phyloP scores from a whole-genome alignment of 495 filamentous ascomycete species.

The Geoglossum glabrum region DNA sequence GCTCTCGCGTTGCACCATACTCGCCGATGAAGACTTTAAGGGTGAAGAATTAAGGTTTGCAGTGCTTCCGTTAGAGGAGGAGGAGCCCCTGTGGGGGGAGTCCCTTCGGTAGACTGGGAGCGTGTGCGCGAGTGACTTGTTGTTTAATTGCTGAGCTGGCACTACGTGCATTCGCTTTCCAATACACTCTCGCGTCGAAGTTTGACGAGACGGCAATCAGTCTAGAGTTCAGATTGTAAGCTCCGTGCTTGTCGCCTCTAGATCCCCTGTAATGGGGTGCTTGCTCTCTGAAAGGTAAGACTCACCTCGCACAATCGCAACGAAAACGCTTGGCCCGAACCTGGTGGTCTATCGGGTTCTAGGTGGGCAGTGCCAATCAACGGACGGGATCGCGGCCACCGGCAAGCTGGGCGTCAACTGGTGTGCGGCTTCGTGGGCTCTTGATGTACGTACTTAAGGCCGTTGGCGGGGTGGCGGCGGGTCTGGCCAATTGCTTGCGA shows the following conservation, averaged over 20 bases:
- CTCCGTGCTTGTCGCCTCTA: background rate
- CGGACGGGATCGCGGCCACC: background rate
- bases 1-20: background rate
- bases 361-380: background rate
- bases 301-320: background rate
- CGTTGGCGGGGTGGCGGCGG: background rate
- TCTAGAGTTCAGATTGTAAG: background rate
- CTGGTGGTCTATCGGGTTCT: background rate
- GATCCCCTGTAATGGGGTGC: background rate
- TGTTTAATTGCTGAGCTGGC: constrained; percentile 1
- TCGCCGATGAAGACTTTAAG: background rate
- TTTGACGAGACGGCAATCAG: constrained; percentile 2
- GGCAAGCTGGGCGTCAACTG: background rate
- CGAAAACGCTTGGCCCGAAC: background rate
- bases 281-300: background rate
- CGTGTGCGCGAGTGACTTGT: constrained; percentile 1
- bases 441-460: constrained; percentile 1
- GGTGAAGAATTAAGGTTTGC: background rate
- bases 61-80: background rate
- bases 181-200: background rate
- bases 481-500: background rate
- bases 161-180: constrained; percentile 2
- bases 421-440: background rate
- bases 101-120: background rate
- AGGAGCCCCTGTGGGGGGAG: background rate